Evolutionary conservation across 2,329 filamentous ascomycete genomes (phyloP).

Genomic region (Xylaria sp.): DNA sequence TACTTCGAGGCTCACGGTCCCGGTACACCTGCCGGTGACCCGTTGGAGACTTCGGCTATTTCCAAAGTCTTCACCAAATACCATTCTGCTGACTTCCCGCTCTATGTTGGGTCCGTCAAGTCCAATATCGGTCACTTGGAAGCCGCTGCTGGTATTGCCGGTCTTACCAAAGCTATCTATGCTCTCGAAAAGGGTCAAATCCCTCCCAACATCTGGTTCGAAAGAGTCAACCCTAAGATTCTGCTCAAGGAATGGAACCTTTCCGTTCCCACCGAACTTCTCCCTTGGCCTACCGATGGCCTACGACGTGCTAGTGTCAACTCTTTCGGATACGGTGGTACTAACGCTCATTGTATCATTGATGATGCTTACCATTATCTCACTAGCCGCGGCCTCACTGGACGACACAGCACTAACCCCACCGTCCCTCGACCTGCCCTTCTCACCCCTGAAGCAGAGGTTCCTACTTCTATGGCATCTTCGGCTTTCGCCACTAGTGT

Average conservation of each 20-base stretch:
- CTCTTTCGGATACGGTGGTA: slow-evolving; percentile 53
- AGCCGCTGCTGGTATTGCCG: slow-evolving; percentile 45
- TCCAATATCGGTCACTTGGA: slow-evolving; percentile 48
- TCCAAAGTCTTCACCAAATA: slow-evolving; percentile 46
- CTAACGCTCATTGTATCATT: slow-evolving; percentile 52
- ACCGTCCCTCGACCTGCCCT: slow-evolving; percentile 34
- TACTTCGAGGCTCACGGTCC: slow-evolving; percentile 56
- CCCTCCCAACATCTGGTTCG: slow-evolving; percentile 47
- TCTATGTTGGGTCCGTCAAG: slow-evolving; percentile 47
- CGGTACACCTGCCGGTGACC: slow-evolving; percentile 55
- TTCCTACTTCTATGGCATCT: slow-evolving; percentile 30
- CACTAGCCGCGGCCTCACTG: slow-evolving; percentile 40
- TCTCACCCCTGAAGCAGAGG: slow-evolving; percentile 33
- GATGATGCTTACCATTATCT: slow-evolving; percentile 50
- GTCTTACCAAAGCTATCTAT: slow-evolving; percentile 46
- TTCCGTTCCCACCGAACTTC: slow-evolving; percentile 43
- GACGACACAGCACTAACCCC: slow-evolving; percentile 42
- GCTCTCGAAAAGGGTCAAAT: slow-evolving; percentile 46
- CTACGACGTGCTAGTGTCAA: slow-evolving; percentile 51
- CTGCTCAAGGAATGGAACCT: slow-evolving; percentile 47
- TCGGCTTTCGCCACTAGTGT: slow-evolving; percentile 41
- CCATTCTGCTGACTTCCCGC: slow-evolving; percentile 38
- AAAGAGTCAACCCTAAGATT: slow-evolving; percentile 48
- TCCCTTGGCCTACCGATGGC: slow-evolving; percentile 45
- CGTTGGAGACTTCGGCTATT: slow-evolving; percentile 55